These are phyloP conservation scores for Tetraselmis chui DNA, from an alignment of 139 green algal genomes.

Conservation along the genomic window DNA sequence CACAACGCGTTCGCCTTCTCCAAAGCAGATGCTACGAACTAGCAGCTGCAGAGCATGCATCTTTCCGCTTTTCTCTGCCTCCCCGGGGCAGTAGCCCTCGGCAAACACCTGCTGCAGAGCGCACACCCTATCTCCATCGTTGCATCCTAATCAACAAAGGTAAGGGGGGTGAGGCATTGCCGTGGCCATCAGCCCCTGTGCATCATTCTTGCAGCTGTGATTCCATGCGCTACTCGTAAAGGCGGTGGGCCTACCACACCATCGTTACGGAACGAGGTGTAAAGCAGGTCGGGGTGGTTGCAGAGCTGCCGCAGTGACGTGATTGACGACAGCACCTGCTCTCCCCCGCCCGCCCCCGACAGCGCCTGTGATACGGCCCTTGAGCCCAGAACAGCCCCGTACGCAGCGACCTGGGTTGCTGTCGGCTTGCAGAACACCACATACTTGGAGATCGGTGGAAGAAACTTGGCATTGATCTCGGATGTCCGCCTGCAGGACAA, in stretches of 20 bases:
- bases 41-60: neutral
- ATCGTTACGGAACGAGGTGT: neutral
- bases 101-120: neutral
- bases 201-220: neutral
- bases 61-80: neutral
- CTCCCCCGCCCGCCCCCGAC: constrained; percentile 11
- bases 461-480: constrained; percentile 58
- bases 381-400: constrained; percentile 39
- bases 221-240: too few species aligned
- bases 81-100: neutral
- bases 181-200: too few species aligned
- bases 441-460: constrained; percentile 59
- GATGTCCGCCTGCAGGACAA: constrained; percentile 36
- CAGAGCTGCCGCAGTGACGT: constrained; percentile 58
- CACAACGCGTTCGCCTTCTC: constrained; percentile 40
- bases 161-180: too few species aligned
- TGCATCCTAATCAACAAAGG: neutral
- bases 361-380: constrained; percentile 25
- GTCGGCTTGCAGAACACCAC: constrained; percentile 23
- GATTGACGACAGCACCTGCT: constrained; percentile 48
- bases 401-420: constrained; percentile 35
- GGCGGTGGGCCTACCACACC: too few species aligned
- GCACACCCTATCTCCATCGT: neutral
- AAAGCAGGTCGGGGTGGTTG: constrained; percentile 63
- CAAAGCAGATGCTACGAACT: neutral